These are phyloP conservation scores for Phytopythium mirpurense DNA, from an alignment of 352 stramenopile genomes.

Conservation along the genomic window DNA sequence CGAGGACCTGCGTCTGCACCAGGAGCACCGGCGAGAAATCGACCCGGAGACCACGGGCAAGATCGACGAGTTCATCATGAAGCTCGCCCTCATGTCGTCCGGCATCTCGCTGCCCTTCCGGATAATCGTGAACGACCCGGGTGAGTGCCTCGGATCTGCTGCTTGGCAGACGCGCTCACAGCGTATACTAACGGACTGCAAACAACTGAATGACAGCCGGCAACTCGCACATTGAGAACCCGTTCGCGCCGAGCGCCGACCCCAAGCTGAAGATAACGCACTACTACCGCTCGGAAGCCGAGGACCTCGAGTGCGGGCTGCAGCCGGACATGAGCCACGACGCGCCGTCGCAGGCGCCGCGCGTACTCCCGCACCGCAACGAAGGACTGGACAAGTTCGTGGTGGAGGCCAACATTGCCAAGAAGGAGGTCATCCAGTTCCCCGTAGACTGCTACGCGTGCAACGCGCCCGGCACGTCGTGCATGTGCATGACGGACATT, in stretches of 20 bases:
- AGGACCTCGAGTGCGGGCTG: slow-evolving; percentile 69
- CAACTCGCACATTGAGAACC: slow-evolving; percentile 92
- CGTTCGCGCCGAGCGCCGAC: slow-evolving; percentile 68
- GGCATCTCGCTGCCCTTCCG: slow-evolving; percentile 76
- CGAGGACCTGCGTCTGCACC: slow-evolving; percentile 63
- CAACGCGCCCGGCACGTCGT: slow-evolving; percentile 49
- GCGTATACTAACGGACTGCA: not conserved
- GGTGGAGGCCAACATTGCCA: slow-evolving; percentile 51
- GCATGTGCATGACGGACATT: slow-evolving; percentile 92
- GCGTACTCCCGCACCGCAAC: slow-evolving; percentile 51
- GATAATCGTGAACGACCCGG: slow-evolving; percentile 84
- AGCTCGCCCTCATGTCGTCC: slow-evolving; percentile 56
- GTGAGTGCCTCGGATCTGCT: slow-evolving; percentile 1
- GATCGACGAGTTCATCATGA: slow-evolving; percentile 79
- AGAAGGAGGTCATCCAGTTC: slow-evolving; percentile 86
- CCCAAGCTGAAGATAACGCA: slow-evolving; percentile 56
- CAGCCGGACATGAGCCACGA: slow-evolving; percentile 65
- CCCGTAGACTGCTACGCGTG: slow-evolving; percentile 80
- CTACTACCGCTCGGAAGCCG: slow-evolving; percentile 74
- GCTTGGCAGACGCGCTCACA: too few species aligned
- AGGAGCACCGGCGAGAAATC: slow-evolving; percentile 79
- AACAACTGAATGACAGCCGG: too few species aligned
- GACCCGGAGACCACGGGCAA: slow-evolving; percentile 69
- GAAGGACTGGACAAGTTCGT: slow-evolving; percentile 68
- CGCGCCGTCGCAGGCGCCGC: slow-evolving; percentile 31